Conservation (phyloP, 257 asterid species). For the Ajuga chamaepitys region DNA sequence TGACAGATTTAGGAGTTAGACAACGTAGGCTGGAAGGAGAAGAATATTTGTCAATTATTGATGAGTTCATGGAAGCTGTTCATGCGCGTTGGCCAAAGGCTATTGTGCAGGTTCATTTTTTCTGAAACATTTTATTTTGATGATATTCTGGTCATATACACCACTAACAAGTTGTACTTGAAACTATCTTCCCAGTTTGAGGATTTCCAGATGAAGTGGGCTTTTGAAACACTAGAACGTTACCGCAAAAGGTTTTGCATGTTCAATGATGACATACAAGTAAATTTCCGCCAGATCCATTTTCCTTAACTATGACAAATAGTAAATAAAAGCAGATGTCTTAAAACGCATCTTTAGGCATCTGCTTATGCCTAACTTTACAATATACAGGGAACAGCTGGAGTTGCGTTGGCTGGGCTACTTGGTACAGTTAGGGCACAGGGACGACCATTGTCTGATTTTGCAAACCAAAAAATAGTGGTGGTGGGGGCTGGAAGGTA, state of each 20-base stretch:
- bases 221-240: slow-evolving; percentile 92
- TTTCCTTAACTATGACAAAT: slow-evolving; percentile 1
- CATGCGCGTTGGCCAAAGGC: slow-evolving; percentile 99
- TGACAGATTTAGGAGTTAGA: slow-evolving; percentile 91
- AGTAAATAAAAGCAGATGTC: not conserved
- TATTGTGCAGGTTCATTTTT: slow-evolving; percentile 78
- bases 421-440: slow-evolving; percentile 97
- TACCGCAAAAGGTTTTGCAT: slow-evolving; percentile 95
- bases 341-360: slow-evolving; percentile 12
- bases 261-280: slow-evolving; percentile 99
- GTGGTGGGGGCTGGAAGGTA: slow-evolving; percentile 99
- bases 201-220: slow-evolving; percentile 99
- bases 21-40: slow-evolving; percentile 96
- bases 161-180: slow-evolving; percentile 21
- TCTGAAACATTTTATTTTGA: slow-evolving; percentile 9
- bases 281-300: slow-evolving; percentile 19
- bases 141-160: slow-evolving; percentile 9
- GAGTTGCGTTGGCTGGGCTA: slow-evolving; percentile 98
- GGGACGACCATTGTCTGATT: slow-evolving; percentile 83
- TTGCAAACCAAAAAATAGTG: slow-evolving; percentile 91
- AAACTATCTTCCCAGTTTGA: slow-evolving; percentile 63
- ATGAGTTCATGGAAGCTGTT: slow-evolving; percentile 98
- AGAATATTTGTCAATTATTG: slow-evolving; percentile 81
- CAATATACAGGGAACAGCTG: slow-evolving; percentile 87
- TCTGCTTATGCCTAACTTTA: slow-evolving; percentile 22